These are phyloP conservation scores for Stephania yunnanensis DNA, from an alignment of 164 flowering plant genomes.

Conservation along the genomic window DNA sequence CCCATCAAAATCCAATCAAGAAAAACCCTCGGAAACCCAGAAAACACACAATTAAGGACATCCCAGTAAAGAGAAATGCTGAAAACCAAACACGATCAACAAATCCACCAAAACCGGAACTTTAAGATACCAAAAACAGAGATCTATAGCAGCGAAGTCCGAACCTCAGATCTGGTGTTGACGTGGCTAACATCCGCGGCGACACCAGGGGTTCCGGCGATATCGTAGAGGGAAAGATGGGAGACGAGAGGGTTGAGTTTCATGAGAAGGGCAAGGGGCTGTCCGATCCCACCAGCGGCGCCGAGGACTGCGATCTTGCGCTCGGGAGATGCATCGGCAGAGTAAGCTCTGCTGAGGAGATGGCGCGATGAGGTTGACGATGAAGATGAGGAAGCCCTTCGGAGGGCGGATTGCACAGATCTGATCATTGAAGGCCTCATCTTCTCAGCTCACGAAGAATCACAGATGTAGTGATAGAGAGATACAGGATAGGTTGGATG, in stretches of 20 bases:
- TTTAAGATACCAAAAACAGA: not conserved
- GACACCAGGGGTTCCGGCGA: conserved; percentile 61
- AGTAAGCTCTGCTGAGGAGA: conserved; percentile 20
- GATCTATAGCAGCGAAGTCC: not conserved
- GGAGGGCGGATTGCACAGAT: conserved; percentile 27
- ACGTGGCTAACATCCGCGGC: conserved; percentile 68
- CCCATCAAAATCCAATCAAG: too few species aligned
- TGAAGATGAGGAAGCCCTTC: conserved; percentile 9
- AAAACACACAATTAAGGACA: not conserved
- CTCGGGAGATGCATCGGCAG: conserved; percentile 27
- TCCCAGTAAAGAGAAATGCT: not conserved
- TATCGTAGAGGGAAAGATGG: conserved; percentile 50
- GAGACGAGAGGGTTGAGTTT: conserved; percentile 64
- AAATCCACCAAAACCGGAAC: not conserved
- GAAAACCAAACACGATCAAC: not conserved
- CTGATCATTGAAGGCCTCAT: conserved; percentile 40
- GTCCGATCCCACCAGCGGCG: conserved; percentile 68
- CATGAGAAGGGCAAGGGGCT: conserved; percentile 55
- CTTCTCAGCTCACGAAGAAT: not conserved
- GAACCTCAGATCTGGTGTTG: conserved; percentile 56
- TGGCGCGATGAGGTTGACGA: conserved; percentile 11
- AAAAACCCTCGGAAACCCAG: not conserved
- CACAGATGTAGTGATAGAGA: not conserved
- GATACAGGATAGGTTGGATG: too few species aligned
- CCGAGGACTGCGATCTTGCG: conserved; percentile 54